phyloP scores from a whole-genome alignment of 306 rosid species.

The Gillenia trifoliata region DNA sequence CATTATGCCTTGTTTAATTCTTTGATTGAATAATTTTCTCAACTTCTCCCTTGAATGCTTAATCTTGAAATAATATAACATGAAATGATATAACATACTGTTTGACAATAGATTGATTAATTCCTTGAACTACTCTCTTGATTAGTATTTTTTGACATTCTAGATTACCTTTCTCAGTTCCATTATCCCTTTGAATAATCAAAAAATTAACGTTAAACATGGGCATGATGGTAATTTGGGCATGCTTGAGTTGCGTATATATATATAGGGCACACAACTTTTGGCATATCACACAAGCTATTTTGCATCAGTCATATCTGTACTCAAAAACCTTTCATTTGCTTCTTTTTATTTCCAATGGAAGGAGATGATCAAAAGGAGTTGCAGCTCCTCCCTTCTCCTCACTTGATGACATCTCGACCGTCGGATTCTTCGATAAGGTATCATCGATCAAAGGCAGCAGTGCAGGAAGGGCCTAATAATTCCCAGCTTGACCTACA shows the following conservation, averaged over 20 bases:
- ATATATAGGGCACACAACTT: conserved; percentile 34
- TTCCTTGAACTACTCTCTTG: neutral
- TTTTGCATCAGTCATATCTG: neutral
- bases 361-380: conserved; percentile 68
- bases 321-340: conserved; percentile 1
- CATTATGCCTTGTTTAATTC: neutral
- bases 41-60: neutral
- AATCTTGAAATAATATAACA: too few species aligned
- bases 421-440: conserved; percentile 45
- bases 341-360: conserved; percentile 33
- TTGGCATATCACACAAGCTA: conserved; percentile 7
- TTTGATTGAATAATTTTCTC: neutral
- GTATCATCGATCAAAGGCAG: conserved; percentile 38
- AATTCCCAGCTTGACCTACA: conserved; percentile 66
- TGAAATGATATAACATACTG: too few species aligned
- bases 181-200: neutral
- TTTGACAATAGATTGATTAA: neutral
- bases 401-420: conserved; percentile 26
- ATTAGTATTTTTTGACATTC: neutral
- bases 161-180: neutral
- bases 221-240: conserved; percentile 33
- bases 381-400: conserved; percentile 75
- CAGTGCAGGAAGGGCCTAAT: conserved; percentile 15
- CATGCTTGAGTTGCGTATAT: conserved; percentile 22
- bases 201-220: neutral